Evolutionary conservation across 768 basidiomycete species (phyloP), one percentile per base, ranked within the genome.

Genomic region (Cystofilobasidium capitatum): DNA sequence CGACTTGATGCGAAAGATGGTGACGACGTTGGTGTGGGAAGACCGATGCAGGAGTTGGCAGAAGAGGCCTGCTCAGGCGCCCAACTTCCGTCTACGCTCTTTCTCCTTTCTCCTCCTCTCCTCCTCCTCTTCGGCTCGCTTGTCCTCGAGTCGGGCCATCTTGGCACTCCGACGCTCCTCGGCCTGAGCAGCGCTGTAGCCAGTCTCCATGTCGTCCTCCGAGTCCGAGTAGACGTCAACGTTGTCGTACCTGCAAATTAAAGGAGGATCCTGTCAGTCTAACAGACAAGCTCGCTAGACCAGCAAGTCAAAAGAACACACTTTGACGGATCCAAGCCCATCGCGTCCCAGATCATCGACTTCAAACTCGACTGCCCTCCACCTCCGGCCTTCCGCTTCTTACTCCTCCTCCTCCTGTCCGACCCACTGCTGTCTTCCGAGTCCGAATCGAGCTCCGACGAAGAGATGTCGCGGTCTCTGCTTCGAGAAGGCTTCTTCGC

Each of bases 121-220:
- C 39, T 61, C 59, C 37, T 61, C 59, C 31, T 61, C 59, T 24
- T 26, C 9, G 8, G 39, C 59, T 16, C 59, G 59, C 44, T 61
- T 40, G 37, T 61, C 59, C 26, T 61, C 59, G n/a, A 61, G 35
- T 1, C 59, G 39, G 7, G 72, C 66, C 0, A 70, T 12, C 24
- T 65, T 66, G 13, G 71, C 71, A 13, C 71, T 71, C 55, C 66
- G 44, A 24, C 58, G 26, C 62, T 74, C 73, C 58, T 74, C 73
- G 0, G 33, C 31, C 31, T 65, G 39, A 1, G 71, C 62, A 1
- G 64, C 70, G 39, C 31, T 55, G 7, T 61, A 71, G 0, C 60
- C 49, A 37, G 69, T 71, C 62, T 74, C 73, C 73, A 74, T 74
- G 39, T 74, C 72, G 39, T 64, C 63, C 37, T 64, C 62, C 4